Base-by-base conservation (phyloP, 179 eudicot species). In the Spinacia oleracea region DNA sequence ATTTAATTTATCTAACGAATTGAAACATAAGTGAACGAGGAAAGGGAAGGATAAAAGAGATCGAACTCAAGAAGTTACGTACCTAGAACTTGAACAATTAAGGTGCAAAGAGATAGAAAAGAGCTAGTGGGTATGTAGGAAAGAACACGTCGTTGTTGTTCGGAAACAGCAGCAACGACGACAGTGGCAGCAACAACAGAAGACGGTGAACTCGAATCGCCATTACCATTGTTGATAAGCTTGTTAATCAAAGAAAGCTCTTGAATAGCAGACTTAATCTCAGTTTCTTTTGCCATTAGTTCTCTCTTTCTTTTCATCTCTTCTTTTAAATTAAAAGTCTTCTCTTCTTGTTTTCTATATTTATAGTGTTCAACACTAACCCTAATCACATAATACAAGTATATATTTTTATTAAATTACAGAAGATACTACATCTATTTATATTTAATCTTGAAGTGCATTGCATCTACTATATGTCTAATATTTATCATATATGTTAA, bases 61-160 rank as follows among this genome's bases (percentile, higher is more conserved):
- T 0, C 11, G 14, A 50, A 51, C 14, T 0, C n/a, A 11, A 65
- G 16, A 38, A 18, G 12, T 34, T 34, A 64, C 68, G 12, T 32
- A 64, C 70, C 70, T 9, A 65, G 70, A 65, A 65, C 70, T 65
- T 65, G 70, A 65, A 65, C 70, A 20, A 34, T 65, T 15, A 65
- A 38, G 12, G 70, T 65, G 45, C 70, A 35, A 16, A 65, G 70
- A 65, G 70, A 34, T 25, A 65, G 70, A 65, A 65, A 65, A 20
- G 70, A 14, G 11, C 43, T 34, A 11, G 70, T 65, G 45, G 70
- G 70, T 65, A 65, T 65, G 45, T 65, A 65, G 45, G 70, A 65
- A 34, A 65, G 1, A 15, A 15, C 70, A 34, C 23, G 70, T 34
- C 18, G 23, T 34, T 65, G 69, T 64, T 64, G 65, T 23, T 60